Evolutionary conservation across 139 green algal genomes (phyloP).

Genomic region (Diplosphaera chodatii): DNA sequence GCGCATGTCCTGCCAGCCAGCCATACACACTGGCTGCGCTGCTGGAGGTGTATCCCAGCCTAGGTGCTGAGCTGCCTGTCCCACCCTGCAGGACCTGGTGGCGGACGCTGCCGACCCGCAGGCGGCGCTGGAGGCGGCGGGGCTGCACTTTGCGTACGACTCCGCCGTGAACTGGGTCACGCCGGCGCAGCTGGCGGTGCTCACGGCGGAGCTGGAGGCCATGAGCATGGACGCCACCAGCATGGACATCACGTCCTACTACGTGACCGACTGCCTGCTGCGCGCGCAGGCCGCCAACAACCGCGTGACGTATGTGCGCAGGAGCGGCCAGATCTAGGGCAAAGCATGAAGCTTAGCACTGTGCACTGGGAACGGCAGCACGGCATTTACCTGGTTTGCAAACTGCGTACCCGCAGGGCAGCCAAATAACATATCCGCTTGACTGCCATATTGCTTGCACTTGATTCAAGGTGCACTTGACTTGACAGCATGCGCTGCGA

Average conservation of each 20-base stretch:
- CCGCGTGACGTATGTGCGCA: not conserved
- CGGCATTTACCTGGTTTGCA: no score
- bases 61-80: no score
- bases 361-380: not conserved
- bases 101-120: not conserved
- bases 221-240: conserved; percentile 10
- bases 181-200: conserved; percentile 9
- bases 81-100: conserved; percentile 5
- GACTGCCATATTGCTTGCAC: no score
- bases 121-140: not conserved
- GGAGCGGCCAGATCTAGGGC: no score
- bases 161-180: conserved; percentile 12
- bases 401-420: no score
- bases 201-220: conserved; percentile 1
- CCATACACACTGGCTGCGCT: no score
- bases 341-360: no score
- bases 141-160: not conserved
- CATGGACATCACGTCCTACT: conserved; percentile 10
- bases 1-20: no score
- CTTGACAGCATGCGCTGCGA: no score
- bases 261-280: conserved; percentile 9
- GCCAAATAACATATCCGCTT: no score
- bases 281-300: conserved; percentile 2
- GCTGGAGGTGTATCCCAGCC: no score
- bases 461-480: no score